phyloP scores from a whole-genome alignment of 768 basidiomycete genomes.

The Phanerodontia chrysosporium region DNA sequence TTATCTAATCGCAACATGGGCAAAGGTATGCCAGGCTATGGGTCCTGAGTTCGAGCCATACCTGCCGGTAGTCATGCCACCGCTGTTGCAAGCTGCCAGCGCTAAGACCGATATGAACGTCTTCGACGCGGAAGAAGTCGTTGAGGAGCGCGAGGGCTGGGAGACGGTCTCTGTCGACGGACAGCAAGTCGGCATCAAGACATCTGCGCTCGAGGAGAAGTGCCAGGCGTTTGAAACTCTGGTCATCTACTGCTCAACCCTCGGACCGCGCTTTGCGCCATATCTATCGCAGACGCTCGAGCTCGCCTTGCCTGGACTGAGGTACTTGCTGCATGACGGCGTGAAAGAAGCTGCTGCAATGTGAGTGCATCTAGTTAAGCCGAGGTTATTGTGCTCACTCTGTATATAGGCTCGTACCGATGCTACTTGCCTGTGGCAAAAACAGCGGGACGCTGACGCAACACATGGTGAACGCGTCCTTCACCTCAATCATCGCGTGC shows the following conservation, averaged over 20 bases:
- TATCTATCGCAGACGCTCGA: constrained; percentile 71
- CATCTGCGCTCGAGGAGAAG: constrained; percentile 80
- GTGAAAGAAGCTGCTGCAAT: constrained; percentile 75
- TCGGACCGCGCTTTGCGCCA: constrained; percentile 63
- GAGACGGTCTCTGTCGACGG: constrained; percentile 78
- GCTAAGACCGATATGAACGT: constrained; percentile 78
- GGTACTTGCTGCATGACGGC: constrained; percentile 82
- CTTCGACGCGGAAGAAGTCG: constrained; percentile 56
- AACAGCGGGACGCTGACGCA: constrained; percentile 57
- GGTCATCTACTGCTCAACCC: constrained; percentile 71
- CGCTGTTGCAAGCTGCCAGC: constrained; percentile 66
- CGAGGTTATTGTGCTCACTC: not conserved
- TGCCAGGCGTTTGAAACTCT: constrained; percentile 87
- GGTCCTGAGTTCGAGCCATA: constrained; percentile 85
- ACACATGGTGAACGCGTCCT: constrained; percentile 65
- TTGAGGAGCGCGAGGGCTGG: constrained; percentile 68
- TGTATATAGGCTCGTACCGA: constrained; percentile 57
- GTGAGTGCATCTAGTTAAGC: constrained; percentile 36
- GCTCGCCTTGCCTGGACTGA: constrained; percentile 63
- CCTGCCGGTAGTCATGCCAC: constrained; percentile 80
- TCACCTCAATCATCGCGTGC: constrained; percentile 59
- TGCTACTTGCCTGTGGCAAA: constrained; percentile 67
- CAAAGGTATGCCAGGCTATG: constrained; percentile 83
- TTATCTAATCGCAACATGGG: constrained; percentile 85
- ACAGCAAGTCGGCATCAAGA: constrained; percentile 71